Percentiles rank a stretch among this genome's conserved stretches.
Conservation (phyloP, 2,329 filamentous ascomycete species). For the Leptographium procerum region DNA sequence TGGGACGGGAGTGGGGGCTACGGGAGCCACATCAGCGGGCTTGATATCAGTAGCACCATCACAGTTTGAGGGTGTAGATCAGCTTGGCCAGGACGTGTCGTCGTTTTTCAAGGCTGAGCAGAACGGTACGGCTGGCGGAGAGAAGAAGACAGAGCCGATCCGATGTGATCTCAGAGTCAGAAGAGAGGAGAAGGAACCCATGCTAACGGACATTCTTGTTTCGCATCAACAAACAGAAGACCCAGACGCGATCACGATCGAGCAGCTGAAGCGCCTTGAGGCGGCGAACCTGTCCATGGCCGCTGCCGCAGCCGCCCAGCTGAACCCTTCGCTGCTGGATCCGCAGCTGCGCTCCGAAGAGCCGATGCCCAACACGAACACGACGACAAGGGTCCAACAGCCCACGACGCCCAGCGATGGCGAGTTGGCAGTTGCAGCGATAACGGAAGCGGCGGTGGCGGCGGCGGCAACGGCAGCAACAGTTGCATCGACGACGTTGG, state of each 20-base stretch:
- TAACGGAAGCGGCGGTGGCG: background rate
- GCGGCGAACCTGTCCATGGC: conserved; percentile 43
- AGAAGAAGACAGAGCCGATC: background rate
- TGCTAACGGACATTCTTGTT: background rate
- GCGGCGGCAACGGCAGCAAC: background rate
- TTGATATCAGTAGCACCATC: background rate
- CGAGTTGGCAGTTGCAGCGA: conserved; percentile 9
- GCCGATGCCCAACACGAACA: background rate
- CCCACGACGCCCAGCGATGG: conserved; percentile 5
- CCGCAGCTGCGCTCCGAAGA: conserved; percentile 25
- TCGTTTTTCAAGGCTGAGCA: background rate
- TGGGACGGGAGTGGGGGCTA: background rate
- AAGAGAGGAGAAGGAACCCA: background rate
- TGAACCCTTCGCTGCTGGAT: conserved; percentile 43
- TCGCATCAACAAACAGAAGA: conserved; percentile 11
- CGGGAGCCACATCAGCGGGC: background rate
- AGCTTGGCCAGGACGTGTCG: background rate
- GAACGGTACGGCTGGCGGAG: background rate
- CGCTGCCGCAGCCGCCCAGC: conserved; percentile 42
- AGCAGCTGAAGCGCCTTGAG: conserved; percentile 39
- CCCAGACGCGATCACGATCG: conserved; percentile 15
- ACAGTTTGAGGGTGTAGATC: background rate
- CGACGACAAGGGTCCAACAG: background rate
- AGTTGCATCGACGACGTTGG: too few species aligned
- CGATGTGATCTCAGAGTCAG: too few species aligned